Conservation (phyloP, 2,329 filamentous ascomycete genomes). For the Fusarium transvaalense region DNA sequence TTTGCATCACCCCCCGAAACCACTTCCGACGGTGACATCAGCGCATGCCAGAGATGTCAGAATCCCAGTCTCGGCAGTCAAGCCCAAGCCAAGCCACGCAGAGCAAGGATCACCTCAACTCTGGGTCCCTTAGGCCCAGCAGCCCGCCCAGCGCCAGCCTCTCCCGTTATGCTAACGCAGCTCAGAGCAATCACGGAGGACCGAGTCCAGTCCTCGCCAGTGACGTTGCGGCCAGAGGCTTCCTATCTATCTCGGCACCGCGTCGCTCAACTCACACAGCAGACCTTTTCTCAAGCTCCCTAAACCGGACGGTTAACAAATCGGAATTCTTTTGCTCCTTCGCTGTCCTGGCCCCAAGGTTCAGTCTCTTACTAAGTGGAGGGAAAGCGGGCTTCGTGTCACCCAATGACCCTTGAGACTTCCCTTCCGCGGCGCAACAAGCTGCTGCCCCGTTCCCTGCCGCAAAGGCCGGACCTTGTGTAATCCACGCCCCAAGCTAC, state of each 20-base stretch:
- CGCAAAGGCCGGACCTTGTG: slow-evolving; percentile 22
- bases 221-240: slow-evolving; percentile 5
- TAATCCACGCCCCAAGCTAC: slow-evolving; percentile 28
- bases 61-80: slow-evolving; percentile 19
- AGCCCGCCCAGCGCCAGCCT: slow-evolving; percentile 24
- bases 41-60: neutral
- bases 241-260: neutral
- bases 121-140: neutral
- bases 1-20: slow-evolving; percentile 16
- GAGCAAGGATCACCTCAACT: slow-evolving; percentile 20
- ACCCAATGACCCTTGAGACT: slow-evolving; percentile 20
- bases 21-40: slow-evolving; percentile 26
- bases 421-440: slow-evolving; percentile 28
- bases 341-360: slow-evolving; percentile 30
- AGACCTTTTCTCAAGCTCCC: neutral
- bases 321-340: slow-evolving; percentile 6
- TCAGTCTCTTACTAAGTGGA: slow-evolving; percentile 19
- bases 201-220: slow-evolving; percentile 2
- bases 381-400: slow-evolving; percentile 17
- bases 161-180: slow-evolving; percentile 30
- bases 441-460: slow-evolving; percentile 35
- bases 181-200: neutral
- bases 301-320: slow-evolving; percentile 20
- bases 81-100: slow-evolving; percentile 5
- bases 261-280: neutral